Percentiles rank a stretch among this genome's conserved stretches.
Evolutionary conservation across 2,329 filamentous ascomycete species (phyloP).

Genomic region (Alternaria atra): DNA sequence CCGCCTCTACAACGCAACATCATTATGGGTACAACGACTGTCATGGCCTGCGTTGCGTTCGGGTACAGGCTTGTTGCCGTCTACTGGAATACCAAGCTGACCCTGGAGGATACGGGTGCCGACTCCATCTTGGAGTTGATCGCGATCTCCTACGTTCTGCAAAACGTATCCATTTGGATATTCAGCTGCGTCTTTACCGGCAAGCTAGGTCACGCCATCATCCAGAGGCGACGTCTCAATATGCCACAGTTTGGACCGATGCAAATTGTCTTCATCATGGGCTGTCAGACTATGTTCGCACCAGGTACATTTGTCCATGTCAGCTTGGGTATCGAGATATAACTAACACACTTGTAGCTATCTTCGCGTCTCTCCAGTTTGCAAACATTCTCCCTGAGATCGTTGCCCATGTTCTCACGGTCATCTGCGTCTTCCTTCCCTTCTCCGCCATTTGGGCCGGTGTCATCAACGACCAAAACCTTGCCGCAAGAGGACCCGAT

Average conservation of each 20-base stretch:
- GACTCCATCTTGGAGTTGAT: constrained; percentile 28
- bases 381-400: constrained; percentile 61
- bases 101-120: constrained; percentile 49
- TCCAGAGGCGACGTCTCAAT: constrained; percentile 64
- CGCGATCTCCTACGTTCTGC: constrained; percentile 58
- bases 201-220: constrained; percentile 68
- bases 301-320: constrained; percentile 58
- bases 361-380: constrained; percentile 69
- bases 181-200: constrained; percentile 69
- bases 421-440: constrained; percentile 70
- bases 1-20: constrained; percentile 52
- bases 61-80: constrained; percentile 63
- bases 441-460: constrained; percentile 73
- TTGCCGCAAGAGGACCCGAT: constrained; percentile 32
- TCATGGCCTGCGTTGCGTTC: constrained; percentile 62
- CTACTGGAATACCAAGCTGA: constrained; percentile 57
- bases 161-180: constrained; percentile 67
- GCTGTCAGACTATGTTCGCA: constrained; percentile 71
- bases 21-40: constrained; percentile 59
- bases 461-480: constrained; percentile 35
- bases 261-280: constrained; percentile 73
- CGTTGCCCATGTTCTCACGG: constrained; percentile 63
- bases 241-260: constrained; percentile 70
- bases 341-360: constrained; percentile 56
- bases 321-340: neutral